These are phyloP conservation scores for Clarireedia hainanense DNA, from an alignment of 2,329 filamentous ascomycete species.

Conservation along the genomic window DNA sequence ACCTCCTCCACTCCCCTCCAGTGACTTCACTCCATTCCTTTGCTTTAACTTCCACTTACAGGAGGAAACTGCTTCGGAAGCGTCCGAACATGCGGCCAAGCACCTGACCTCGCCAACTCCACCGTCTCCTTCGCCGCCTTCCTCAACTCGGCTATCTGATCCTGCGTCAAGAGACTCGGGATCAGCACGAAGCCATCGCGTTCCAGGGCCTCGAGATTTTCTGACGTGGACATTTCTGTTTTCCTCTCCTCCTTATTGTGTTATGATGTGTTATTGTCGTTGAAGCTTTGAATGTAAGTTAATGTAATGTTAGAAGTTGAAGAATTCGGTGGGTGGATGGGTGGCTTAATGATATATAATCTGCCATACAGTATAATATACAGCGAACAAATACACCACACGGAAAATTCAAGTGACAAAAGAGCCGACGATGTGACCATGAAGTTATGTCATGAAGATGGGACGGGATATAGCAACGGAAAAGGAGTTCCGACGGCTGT, in stretches of 20 bases:
- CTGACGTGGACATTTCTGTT: constrained; percentile 15
- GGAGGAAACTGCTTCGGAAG: constrained; percentile 88
- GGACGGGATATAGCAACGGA: no score
- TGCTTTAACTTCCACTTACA: background rate
- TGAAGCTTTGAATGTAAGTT: background rate
- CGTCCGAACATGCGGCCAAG: constrained; percentile 76
- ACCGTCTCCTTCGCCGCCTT: constrained; percentile 50
- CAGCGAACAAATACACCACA: no score
- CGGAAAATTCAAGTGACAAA: no score
- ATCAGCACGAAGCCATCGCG: constrained; percentile 71
- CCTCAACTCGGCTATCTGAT: constrained; percentile 52
- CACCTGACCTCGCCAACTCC: constrained; percentile 54
- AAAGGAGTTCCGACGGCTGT: no score
- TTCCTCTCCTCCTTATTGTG: background rate
- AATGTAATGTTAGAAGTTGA: background rate
- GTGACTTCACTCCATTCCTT: no score
- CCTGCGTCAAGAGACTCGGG: constrained; percentile 50
- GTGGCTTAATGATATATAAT: no score
- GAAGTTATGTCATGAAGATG: no score
- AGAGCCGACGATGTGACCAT: no score
- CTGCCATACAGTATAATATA: no score
- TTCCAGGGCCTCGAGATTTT: constrained; percentile 40
- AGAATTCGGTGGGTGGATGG: no score
- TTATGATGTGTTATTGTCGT: background rate
- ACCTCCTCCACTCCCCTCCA: no score